phyloP scores from a whole-genome alignment of 164 flowering plant genomes.

The Dillenia suffruticosa region DNA sequence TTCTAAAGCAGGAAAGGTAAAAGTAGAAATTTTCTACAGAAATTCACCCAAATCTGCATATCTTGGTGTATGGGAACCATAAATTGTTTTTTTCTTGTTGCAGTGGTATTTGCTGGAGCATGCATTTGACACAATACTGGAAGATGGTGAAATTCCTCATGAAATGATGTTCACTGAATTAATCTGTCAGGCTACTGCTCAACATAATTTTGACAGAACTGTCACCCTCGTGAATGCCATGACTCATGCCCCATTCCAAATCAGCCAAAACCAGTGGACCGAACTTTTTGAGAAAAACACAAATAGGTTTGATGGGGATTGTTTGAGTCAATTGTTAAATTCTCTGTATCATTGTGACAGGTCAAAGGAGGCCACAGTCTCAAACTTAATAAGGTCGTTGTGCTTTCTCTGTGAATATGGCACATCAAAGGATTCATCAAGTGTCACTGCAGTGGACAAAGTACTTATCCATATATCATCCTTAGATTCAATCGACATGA shows the following conservation, averaged over 20 bases:
- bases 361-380: slow-evolving; percentile 40
- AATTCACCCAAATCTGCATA: no score
- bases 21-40: no score
- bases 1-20: slow-evolving; percentile 87
- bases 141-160: slow-evolving; percentile 79
- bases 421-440: slow-evolving; percentile 3
- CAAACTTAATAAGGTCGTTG: slow-evolving; percentile 52
- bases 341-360: slow-evolving; percentile 23
- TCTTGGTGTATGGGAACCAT: no score
- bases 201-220: slow-evolving; percentile 47
- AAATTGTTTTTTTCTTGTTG: slow-evolving; percentile 14
- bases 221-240: slow-evolving; percentile 44
- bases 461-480: not conserved
- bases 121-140: slow-evolving; percentile 73
- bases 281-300: slow-evolving; percentile 37
- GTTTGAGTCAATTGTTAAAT: slow-evolving; percentile 37
- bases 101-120: slow-evolving; percentile 84
- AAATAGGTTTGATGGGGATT: slow-evolving; percentile 33
- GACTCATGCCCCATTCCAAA: slow-evolving; percentile 67
- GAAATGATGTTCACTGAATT: slow-evolving; percentile 59
- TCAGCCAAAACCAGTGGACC: slow-evolving; percentile 72
- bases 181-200: slow-evolving; percentile 49
- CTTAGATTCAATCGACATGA: not conserved
- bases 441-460: slow-evolving; percentile 2
- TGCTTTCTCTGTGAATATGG: slow-evolving; percentile 31